phyloP scores from a whole-genome alignment of 495 filamentous ascomycete species.

The Staphylotrichum longicolle region DNA sequence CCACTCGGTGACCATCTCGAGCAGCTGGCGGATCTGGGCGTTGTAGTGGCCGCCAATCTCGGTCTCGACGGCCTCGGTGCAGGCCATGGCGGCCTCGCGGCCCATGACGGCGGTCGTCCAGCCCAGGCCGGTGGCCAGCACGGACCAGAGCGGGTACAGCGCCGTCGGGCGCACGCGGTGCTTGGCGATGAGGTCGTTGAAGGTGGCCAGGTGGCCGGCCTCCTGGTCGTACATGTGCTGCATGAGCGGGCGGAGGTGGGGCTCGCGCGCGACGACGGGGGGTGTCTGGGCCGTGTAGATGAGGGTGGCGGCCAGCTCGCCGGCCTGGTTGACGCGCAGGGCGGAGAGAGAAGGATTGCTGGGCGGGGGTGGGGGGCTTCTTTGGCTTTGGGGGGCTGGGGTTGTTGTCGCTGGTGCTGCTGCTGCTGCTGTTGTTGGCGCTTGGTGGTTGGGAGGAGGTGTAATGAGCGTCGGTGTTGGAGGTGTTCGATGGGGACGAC shows the following conservation, averaged over 20 bases:
- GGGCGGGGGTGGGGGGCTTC: constrained; percentile 61
- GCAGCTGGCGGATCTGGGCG: constrained; percentile 74
- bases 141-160: constrained; percentile 90
- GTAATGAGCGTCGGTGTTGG: background rate
- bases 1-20: constrained; percentile 74
- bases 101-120: constrained; percentile 90
- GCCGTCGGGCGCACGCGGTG: constrained; percentile 92
- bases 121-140: constrained; percentile 77
- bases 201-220: constrained; percentile 76
- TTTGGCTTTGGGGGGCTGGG: constrained; percentile 24
- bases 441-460: constrained; percentile 10
- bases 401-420: constrained; percentile 6
- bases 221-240: constrained; percentile 98
- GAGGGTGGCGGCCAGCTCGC: constrained; percentile 80
- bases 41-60: constrained; percentile 98
- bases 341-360: constrained; percentile 78
- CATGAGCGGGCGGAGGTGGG: constrained; percentile 85
- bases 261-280: constrained; percentile 70
- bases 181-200: constrained; percentile 78
- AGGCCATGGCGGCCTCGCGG: constrained; percentile 95
- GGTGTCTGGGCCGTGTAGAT: constrained; percentile 83
- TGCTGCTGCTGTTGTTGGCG: constrained; percentile 10
- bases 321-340: constrained; percentile 86
- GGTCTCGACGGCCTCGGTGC: constrained; percentile 96
- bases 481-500: background rate